Percentiles rank a stretch among this genome's conserved stretches.
These are phyloP conservation scores for Agaricus subrufescens DNA, from an alignment of 768 basidiomycete species.

Conservation along the genomic window DNA sequence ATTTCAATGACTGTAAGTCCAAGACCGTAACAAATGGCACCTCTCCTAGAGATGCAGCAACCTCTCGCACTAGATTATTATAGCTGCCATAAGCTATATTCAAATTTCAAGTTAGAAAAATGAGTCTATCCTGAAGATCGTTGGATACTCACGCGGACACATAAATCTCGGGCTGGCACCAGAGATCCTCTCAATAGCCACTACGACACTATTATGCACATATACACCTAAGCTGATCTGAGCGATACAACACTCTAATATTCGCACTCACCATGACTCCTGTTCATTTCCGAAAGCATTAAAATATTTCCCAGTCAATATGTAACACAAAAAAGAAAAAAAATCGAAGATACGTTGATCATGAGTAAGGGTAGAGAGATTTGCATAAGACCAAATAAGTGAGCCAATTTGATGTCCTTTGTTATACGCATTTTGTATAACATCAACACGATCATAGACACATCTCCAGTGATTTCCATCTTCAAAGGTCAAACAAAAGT, in stretches of 20 bases:
- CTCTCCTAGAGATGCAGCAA: constrained; percentile 8
- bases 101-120: not conserved
- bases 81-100: constrained; percentile 10
- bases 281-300: constrained; percentile 29
- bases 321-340: not conserved
- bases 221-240: not conserved
- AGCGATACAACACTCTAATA: not conserved
- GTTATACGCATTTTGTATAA: constrained; percentile 31
- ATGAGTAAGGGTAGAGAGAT: constrained; percentile 29
- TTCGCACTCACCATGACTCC: constrained; percentile 24
- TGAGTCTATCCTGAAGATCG: not conserved
- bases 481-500: constrained; percentile 4
- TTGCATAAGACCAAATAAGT: constrained; percentile 41
- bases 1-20: constrained; percentile 11
- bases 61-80: constrained; percentile 10
- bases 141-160: constrained; percentile 30
- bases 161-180: constrained; percentile 34
- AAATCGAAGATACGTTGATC: constrained; percentile 21
- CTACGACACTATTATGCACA: constrained; percentile 15
- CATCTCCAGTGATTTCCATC: constrained; percentile 35
- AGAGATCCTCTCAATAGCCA: constrained; percentile 30
- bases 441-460: constrained; percentile 28
- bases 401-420: constrained; percentile 41
- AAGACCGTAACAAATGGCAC: constrained; percentile 6
- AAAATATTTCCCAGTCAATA: not conserved